Evolutionary conservation across 345 rosid genomes (phyloP), one percentile per base, ranked within the genome.

Genomic region (Theobroma cacao): DNA sequence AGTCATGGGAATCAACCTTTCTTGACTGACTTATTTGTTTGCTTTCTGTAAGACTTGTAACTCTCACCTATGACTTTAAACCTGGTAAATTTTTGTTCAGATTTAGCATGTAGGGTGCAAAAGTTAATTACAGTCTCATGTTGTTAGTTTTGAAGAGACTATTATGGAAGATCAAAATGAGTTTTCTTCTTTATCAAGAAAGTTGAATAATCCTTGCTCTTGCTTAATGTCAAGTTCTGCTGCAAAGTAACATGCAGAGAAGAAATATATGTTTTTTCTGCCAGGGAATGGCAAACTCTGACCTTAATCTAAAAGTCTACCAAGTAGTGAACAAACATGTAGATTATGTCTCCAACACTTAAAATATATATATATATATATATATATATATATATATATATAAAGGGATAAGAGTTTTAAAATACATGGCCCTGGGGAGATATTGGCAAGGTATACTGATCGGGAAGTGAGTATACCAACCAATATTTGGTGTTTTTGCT

Each of bases 1-100:
- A 31, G 18, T 40, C 58, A 10, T 76, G 56, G 65, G 36, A 69
- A 76, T 48, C 66, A 47, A 50, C 79, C 50, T 38, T 80, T 58
- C 22, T 55, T 55, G 14, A 45, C 56, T 52, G 5, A 50, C 61
- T 17, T 20, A 18, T 71, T 4, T 71, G 18, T 31, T 70, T 71
- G 60, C 41, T 50, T 28, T 71, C 60, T 10, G 43, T 20, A 2
- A 30, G 36, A 30, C 36, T 60, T 28, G 40, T 62, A 62, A 62
- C n/a, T 62, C 67, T 62, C 36, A 15, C 4, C 31, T 2, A 2
- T 24, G 68, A 24, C 62, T 58, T 58, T 58, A 24, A 56, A 7
- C 24, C 31, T 24, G 0, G 12, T 28, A n/a, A n/a, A 55, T 55
- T 18, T 12, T 47, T 14, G 2, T 20, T 55, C 60, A 55, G 26